Evolutionary conservation across 2,329 filamentous ascomycete genomes (phyloP).

Genomic region (Hymenoscyphus occultus): DNA sequence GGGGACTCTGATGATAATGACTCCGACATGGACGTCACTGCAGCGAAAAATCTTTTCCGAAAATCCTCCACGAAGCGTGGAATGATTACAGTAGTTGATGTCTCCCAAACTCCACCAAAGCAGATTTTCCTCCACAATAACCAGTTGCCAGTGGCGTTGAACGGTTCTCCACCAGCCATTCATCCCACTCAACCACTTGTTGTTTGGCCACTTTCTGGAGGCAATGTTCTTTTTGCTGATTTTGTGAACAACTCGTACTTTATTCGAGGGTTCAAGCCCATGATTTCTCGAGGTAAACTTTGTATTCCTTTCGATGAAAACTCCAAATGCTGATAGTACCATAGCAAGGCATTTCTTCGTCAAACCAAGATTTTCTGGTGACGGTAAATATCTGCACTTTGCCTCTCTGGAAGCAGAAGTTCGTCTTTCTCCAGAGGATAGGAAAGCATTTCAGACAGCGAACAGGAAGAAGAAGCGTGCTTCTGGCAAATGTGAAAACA

Average conservation of each 20-base stretch:
- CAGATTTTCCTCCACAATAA: neutral
- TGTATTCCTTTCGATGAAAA: neutral
- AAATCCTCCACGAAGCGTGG: neutral
- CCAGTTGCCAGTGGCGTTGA: neutral
- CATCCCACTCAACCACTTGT: conserved; percentile 5
- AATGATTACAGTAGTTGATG: neutral
- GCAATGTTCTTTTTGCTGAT: conserved; percentile 3
- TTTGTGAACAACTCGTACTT: conserved; percentile 4
- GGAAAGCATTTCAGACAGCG: neutral
- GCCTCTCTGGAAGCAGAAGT: neutral
- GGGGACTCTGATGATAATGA: conserved; percentile 2
- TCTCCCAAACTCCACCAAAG: neutral
- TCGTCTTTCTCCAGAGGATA: neutral
- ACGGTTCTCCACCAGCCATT: neutral
- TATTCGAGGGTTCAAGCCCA: neutral
- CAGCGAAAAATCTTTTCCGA: neutral
- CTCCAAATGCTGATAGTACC: neutral
- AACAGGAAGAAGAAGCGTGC: conserved; percentile 1
- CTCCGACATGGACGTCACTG: neutral
- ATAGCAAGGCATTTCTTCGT: neutral
- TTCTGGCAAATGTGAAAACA: neutral
- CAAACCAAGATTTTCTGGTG: neutral
- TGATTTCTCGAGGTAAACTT: neutral
- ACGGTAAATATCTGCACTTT: conserved; percentile 3
- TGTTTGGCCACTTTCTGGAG: conserved; percentile 3